These are phyloP conservation scores for Aspergillus asperescens DNA, from an alignment of 495 filamentous ascomycete species.

Conservation along the genomic window DNA sequence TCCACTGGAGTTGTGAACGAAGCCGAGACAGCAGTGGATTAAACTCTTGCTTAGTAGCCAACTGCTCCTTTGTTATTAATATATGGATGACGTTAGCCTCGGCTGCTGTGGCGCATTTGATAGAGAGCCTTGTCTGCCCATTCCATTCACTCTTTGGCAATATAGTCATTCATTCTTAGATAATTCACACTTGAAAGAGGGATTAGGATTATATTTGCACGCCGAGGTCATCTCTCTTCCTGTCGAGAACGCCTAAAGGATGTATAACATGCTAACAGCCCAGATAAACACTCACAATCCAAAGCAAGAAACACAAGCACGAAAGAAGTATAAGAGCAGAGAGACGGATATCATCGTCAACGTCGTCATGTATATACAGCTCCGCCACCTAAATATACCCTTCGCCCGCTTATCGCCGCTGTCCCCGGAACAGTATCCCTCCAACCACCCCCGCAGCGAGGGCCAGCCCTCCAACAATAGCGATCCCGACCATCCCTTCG, in stretches of 20 bases:
- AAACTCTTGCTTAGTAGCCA: too few relatives aligned
- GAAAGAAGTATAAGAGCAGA: not conserved
- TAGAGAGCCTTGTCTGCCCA: not conserved
- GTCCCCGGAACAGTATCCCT: conserved; percentile 70
- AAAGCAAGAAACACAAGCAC: not conserved
- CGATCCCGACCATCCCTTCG: conserved; percentile 90
- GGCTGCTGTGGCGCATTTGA: conserved; percentile 10
- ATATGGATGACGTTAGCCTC: conserved; percentile 10
- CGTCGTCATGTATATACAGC: conserved; percentile 21
- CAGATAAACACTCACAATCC: not conserved
- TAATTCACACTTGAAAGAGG: not conserved
- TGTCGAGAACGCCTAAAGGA: conserved; percentile 5
- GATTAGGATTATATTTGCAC: not conserved
- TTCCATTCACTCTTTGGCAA: too few relatives aligned
- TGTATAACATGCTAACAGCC: conserved; percentile 8
- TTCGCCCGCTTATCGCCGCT: conserved; percentile 37
- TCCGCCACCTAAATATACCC: conserved; percentile 28
- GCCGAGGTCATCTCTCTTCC: conserved; percentile 1
- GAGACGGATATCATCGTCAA: conserved; percentile 9
- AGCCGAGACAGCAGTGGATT: not conserved
- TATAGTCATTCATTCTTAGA: too few relatives aligned
- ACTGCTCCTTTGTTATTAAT: too few relatives aligned
- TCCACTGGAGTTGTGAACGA: not conserved
- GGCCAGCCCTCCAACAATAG: conserved; percentile 92
- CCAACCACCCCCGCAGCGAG: conserved; percentile 92